Percentiles rank a stretch among this genome's conserved stretches.
Conservation (phyloP, 306 rosid genomes). For the Trichosanthes cucumerina region DNA sequence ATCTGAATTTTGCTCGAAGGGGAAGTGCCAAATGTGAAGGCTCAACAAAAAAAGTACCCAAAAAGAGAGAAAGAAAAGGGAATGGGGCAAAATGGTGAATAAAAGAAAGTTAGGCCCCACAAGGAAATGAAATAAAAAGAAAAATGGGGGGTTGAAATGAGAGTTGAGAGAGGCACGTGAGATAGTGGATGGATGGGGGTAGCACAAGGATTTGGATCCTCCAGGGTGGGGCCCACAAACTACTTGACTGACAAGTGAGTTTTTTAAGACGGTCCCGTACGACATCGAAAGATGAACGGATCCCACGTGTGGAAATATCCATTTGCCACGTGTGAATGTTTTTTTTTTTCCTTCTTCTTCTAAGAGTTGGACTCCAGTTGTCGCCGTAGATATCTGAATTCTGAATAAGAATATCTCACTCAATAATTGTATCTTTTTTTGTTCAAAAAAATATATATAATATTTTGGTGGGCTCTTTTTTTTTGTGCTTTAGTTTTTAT, state of each 20-base stretch:
- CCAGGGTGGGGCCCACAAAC: not conserved
- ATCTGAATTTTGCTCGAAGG: not conserved
- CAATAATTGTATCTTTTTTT: not conserved
- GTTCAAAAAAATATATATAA: not conserved
- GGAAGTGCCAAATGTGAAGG: not conserved
- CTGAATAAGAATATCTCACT: too few relatives aligned
- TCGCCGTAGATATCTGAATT: not conserved
- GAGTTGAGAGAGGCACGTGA: not conserved
- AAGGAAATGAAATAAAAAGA: not conserved
- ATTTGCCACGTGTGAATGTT: not conserved
- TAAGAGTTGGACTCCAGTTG: not conserved
- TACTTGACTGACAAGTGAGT: slow-evolving; percentile 3
- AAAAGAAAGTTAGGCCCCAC: not conserved
- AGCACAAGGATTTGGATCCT: not conserved
- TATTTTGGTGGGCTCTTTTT: not conserved
- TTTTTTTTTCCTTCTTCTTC: too few relatives aligned
- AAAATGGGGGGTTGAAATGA: not conserved
- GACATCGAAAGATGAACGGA: not conserved
- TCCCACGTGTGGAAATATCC: not conserved
- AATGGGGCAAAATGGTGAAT: not conserved
- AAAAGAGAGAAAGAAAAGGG: not conserved
- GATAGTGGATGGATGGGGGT: not conserved
- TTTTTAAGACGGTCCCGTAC: not conserved
- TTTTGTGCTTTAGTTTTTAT: too few relatives aligned
- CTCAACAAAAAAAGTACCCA: not conserved